Evolutionary conservation across 192 early-diverging fungal species (phyloP).

Genomic region (Podochytrium sp.): DNA sequence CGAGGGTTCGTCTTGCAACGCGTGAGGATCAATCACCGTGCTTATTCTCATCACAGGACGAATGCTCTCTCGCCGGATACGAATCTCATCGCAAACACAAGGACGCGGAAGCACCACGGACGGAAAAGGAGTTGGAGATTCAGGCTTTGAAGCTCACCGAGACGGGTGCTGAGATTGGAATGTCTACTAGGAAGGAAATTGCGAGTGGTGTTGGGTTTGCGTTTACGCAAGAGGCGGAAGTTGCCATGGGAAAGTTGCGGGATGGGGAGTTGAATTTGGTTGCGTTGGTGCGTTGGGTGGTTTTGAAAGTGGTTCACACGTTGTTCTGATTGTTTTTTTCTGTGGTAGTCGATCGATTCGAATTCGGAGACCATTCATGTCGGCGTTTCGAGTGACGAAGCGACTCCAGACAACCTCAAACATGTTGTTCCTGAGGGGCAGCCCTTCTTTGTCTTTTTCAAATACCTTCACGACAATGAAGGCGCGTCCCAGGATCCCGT

Average conservation of each 20-base stretch:
- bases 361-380: conserved; percentile 26
- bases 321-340: background rate
- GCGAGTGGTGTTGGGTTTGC: conserved; percentile 69
- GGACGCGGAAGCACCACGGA: conserved; percentile 75
- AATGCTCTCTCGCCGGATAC: conserved; percentile 71
- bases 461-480: conserved; percentile 50
- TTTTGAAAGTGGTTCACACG: background rate
- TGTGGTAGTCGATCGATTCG: conserved; percentile 34
- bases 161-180: conserved; percentile 57
- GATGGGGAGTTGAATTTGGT: conserved; percentile 55
- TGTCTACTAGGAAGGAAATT: conserved; percentile 64
- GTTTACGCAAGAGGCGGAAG: conserved; percentile 58
- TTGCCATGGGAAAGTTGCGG: conserved; percentile 62
- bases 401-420: conserved; percentile 32
- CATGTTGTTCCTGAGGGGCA: conserved; percentile 47
- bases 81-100: conserved; percentile 63
- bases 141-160: conserved; percentile 64
- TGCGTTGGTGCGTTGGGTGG: conserved; percentile 25
- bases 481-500: conserved; percentile 50
- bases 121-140: conserved; percentile 83
- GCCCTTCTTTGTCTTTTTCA: conserved; percentile 78
- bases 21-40: background rate
- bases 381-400: conserved; percentile 50
- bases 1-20: conserved; percentile 50
- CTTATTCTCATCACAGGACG: conserved; percentile 41